Base-by-base conservation (phyloP, 202 grass and related monocot species). In the Brachypodium distachyon region DNA sequence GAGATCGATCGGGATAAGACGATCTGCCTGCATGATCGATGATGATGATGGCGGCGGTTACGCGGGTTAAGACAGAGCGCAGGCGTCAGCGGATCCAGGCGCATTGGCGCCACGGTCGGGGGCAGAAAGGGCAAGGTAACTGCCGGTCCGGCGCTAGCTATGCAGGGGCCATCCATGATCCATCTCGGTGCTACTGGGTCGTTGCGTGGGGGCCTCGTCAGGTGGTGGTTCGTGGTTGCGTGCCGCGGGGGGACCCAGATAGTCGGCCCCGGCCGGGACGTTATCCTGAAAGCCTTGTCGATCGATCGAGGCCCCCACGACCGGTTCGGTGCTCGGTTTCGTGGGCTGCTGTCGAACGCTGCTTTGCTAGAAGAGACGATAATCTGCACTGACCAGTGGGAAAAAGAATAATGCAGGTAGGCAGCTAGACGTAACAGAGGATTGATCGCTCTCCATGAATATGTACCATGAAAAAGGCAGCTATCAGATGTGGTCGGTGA, bases 41-140 rank as follows among this genome's bases (percentile, higher is more conserved):
- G n/a, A 41, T 7, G 37, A 14, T 22, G 61, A 39, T 65, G 38
- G 11, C 2, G 50, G 19, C 36, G 19, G 61, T 8, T 40, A 42
- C 12, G 6, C 6, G 21, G 22, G 38, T 23, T 41, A 26, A 65
- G 61, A 10, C 5, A 4, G 19, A 12, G 10, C 9, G 56, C 12
- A 32, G 12, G 31, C 59, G 47, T 29, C 33, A 77, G 64, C 66
- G 52, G 9, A 42, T 61, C 52, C 72, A 48, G 11, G 42, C 43
- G 41, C 6, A n/a, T n/a, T 57, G 60, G 49, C 51, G 3, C 36
- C 48, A 14, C 48, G 70, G 76, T 61, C 77, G 22, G 76, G 83
- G 60, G 51, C 50, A 18, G 41, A 74, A 85, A 86, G 16, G 61
- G 77, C 33, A 76, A 28, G 50, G 13, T 22, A 81, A 86, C 77